Percentiles rank a stretch among this genome's conserved stretches.
Conservation (phyloP, 1,284 basidiomycete species). For the Chalciporus piperatoides region DNA sequence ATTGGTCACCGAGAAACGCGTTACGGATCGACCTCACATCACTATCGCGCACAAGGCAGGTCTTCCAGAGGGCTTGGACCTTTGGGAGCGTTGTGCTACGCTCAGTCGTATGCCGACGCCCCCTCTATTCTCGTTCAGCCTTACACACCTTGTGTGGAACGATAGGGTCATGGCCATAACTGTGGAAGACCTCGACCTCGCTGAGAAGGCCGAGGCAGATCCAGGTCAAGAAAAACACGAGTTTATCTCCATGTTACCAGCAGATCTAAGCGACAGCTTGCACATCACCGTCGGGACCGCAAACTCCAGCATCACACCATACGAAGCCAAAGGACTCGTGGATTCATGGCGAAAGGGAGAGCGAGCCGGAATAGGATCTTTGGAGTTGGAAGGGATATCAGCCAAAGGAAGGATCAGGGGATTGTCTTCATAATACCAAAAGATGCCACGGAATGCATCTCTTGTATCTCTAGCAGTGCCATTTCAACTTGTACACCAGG, state of each 20-base stretch:
- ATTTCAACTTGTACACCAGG: not conserved
- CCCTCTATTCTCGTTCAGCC: constrained; percentile 58
- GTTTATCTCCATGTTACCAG: constrained; percentile 49
- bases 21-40: constrained; percentile 73
- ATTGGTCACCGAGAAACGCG: constrained; percentile 46
- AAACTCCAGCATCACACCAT: constrained; percentile 51
- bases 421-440: constrained; percentile 14
- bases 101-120: constrained; percentile 43
- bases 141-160: constrained; percentile 75
- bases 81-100: constrained; percentile 66
- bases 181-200: constrained; percentile 53
- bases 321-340: constrained; percentile 71
- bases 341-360: constrained; percentile 49
- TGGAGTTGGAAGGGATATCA: constrained; percentile 35
- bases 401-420: constrained; percentile 44
- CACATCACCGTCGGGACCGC: constrained; percentile 91
- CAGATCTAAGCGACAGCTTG: constrained; percentile 48
- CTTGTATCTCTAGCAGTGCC: not conserved
- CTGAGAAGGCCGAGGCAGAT: constrained; percentile 16
- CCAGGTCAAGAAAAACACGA: constrained; percentile 40
- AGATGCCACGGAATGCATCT: not conserved
- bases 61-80: constrained; percentile 42
- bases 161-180: constrained; percentile 76
- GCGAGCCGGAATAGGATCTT: constrained; percentile 29
- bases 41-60: constrained; percentile 78